Evolutionary conservation across 371 early-diverging fungal species (phyloP).

Genomic region (Saksenaea oblongispora): DNA sequence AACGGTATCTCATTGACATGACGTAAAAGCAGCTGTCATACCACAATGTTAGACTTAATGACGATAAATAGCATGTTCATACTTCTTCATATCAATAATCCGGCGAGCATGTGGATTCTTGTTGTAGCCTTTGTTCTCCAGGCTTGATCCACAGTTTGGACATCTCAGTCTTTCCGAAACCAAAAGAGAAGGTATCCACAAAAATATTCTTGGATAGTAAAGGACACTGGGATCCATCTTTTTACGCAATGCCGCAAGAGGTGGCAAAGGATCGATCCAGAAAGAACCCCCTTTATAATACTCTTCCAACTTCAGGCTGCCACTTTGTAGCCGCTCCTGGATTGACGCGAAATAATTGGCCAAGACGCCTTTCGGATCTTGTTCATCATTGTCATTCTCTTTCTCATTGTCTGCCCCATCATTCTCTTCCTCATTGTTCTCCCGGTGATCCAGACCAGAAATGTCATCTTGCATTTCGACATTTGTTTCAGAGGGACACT

Average conservation of each 20-base stretch:
- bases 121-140: constrained; percentile 3
- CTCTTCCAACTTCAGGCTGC: no score
- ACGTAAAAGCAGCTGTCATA: constrained; percentile 14
- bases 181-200: constrained; percentile 1
- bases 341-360: no score
- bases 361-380: no score
- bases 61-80: not conserved
- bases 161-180: not conserved
- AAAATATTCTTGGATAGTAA: constrained; percentile 5
- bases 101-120: constrained; percentile 5
- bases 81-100: constrained; percentile 8
- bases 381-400: no score
- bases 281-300: no score
- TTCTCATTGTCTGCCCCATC: no score
- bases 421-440: no score
- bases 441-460: no score
- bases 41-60: not conserved
- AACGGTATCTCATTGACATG: constrained; percentile 15
- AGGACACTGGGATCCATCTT: not conserved
- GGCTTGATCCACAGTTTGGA: not conserved
- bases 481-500: no score
- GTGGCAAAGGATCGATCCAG: no score
- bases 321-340: no score
- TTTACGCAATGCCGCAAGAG: not conserved
- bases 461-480: no score